These are phyloP conservation scores for Aspergillus flavus DNA, from an alignment of 2,329 filamentous ascomycete species.

Conservation along the genomic window DNA sequence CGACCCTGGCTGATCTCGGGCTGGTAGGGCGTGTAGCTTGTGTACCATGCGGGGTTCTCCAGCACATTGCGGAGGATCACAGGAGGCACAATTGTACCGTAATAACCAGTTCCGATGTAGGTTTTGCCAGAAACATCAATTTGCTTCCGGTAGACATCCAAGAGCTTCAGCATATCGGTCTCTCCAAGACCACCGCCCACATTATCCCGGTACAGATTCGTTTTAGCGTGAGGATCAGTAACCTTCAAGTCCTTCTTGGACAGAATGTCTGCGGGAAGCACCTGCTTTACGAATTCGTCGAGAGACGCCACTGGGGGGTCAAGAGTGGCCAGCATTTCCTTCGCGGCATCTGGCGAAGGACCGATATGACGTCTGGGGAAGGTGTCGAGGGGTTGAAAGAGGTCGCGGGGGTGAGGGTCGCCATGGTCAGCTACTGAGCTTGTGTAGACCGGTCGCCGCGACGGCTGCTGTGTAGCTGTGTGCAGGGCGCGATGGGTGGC, in stretches of 20 bases:
- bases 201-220: constrained; percentile 44
- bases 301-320: constrained; percentile 72
- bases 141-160: constrained; percentile 49
- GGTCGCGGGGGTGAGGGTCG: constrained; percentile 39
- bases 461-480: constrained; percentile 27
- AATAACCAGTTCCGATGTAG: constrained; percentile 87
- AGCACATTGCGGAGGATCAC: constrained; percentile 92
- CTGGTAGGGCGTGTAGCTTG: constrained; percentile 96
- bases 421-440: constrained; percentile 90
- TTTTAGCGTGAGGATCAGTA: constrained; percentile 47
- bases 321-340: constrained; percentile 78
- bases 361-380: constrained; percentile 88
- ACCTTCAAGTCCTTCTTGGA: constrained; percentile 66
- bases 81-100: constrained; percentile 79
- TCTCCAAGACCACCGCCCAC: constrained; percentile 50
- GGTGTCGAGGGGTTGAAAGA: constrained; percentile 54
- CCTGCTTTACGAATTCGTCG: constrained; percentile 82
- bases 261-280: constrained; percentile 78
- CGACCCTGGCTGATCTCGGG: constrained; percentile 96
- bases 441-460: constrained; percentile 67
- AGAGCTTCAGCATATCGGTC: constrained; percentile 45
- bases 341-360: constrained; percentile 68
- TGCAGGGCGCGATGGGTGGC: constrained; percentile 34
- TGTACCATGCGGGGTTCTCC: constrained; percentile 96
- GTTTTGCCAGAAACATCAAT: constrained; percentile 64